Evolutionary conservation across 805 yeast species (phyloP).

Genomic region (Priceomyces carsonii): DNA sequence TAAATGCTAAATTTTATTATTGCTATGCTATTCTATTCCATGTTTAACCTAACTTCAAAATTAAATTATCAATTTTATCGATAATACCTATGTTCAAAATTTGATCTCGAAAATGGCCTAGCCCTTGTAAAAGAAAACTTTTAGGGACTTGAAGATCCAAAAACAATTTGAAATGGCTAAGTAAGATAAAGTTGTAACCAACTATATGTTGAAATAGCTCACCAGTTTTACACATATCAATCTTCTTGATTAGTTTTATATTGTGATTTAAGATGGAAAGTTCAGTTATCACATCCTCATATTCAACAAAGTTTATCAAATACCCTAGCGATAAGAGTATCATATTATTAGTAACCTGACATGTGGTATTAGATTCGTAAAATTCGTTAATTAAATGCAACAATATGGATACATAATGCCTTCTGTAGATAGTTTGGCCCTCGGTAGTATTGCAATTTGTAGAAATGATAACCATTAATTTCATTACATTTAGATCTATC

Average conservation of each 20-base stretch:
- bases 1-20: too few species aligned
- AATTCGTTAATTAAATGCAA: conserved; percentile 10
- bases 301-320: conserved; percentile 13
- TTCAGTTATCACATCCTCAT: conserved; percentile 3
- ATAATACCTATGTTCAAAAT: conserved; percentile 5
- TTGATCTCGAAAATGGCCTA: conserved; percentile 5
- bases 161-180: conserved; percentile 10
- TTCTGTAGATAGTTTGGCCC: conserved; percentile 3
- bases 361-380: neutral
- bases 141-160: conserved; percentile 5
- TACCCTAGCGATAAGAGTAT: conserved; percentile 15
- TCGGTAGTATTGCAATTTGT: conserved; percentile 10
- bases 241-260: conserved; percentile 1
- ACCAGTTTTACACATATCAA: neutral
- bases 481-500: conserved; percentile 8
- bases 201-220: conserved; percentile 13
- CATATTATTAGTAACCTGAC: conserved; percentile 2
- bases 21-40: conserved; percentile 2
- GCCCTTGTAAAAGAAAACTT: conserved; percentile 1
- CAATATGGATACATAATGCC: conserved; percentile 8
- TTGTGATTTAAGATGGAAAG: neutral
- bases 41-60: neutral
- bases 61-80: conserved; percentile 5
- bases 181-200: conserved; percentile 17
- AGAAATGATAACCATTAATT: conserved; percentile 12